Evolutionary conservation across 1,139 yeast genomes (phyloP), one percentile per base, ranked within the genome.

Genomic region (Yamadazyma dendronema): DNA sequence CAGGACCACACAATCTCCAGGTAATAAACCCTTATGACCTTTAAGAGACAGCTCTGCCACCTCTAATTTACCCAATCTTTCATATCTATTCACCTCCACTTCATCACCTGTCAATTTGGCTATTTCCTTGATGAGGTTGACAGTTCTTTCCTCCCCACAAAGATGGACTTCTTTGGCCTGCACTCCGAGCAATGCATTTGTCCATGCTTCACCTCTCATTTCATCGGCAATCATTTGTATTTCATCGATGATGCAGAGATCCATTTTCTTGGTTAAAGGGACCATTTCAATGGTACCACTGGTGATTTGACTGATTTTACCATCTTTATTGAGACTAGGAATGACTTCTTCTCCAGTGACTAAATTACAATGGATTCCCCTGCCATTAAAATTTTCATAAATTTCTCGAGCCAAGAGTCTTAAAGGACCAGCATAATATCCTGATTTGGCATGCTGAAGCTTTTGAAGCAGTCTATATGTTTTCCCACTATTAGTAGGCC

Each of bases 401-500:
- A 92, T 81, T 54, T 92, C 99, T 44, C 97, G 69, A 0, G 98
- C 98, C 38, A 92, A 67, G 39, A 92, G 68, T 42, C 99, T 69
- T 35, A 92, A 65, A 0, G 99, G 99, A 0, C 98, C 98, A 0
- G 97, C 97, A 59, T 84, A 92, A 49, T 85, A 86, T 0, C 98
- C 98, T n/a, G 82, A 73, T 28, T 77, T 70, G 8, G 90, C 80
- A n/a, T 61, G 52, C 47, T 80, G 79, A 31, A 92, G 67, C 38
- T 79, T 73, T 51, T 84, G 73, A 31, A 92, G 64, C 0, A 97
- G 96, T 34, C 78, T 75, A 54, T 86, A 85, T 0, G 98, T 92
- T 54, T 92, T 92, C n/a, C 99, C 99, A 49, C 94, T 82, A 57
- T 92, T 92, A 0, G 99, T 92, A 0, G 99, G 98, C 0, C 99